Conservation (phyloP, 108 stramenopile genomes). For the Pseudonitzschia pungens region DNA sequence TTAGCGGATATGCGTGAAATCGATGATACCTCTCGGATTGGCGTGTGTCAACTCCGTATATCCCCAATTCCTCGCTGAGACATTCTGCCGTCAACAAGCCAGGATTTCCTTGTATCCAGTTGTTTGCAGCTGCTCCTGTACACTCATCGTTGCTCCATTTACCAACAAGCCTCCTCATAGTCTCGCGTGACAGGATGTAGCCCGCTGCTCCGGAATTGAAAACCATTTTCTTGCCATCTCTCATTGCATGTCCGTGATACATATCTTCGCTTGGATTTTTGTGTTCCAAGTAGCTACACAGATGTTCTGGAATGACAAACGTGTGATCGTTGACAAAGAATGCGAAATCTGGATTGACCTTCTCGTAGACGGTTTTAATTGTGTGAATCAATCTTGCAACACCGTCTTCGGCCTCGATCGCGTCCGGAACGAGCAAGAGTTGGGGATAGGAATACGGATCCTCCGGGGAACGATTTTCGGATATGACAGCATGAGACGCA, state of each 20-base stretch:
- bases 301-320: constrained; percentile 80
- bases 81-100: constrained; percentile 65
- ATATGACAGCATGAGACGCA: constrained; percentile 42
- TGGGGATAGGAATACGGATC: constrained; percentile 66
- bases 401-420: constrained; percentile 66
- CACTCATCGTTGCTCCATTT: constrained; percentile 71
- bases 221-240: constrained; percentile 41
- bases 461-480: constrained; percentile 35
- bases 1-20: constrained; percentile 80
- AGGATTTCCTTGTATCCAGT: constrained; percentile 85
- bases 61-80: constrained; percentile 50
- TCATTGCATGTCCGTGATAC: constrained; percentile 84
- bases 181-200: constrained; percentile 74
- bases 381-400: constrained; percentile 70
- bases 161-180: constrained; percentile 65
- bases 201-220: constrained; percentile 91
- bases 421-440: constrained; percentile 57
- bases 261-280: constrained; percentile 53
- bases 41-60: constrained; percentile 67
- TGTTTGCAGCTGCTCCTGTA: constrained; percentile 35
- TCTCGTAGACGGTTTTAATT: constrained; percentile 54
- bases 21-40: constrained; percentile 59
- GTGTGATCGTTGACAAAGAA: constrained; percentile 94
- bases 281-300: constrained; percentile 66
- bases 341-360: constrained; percentile 81